phyloP scores from a whole-genome alignment of 2,329 filamentous ascomycete genomes.

The Trichoderma semiorbis region DNA sequence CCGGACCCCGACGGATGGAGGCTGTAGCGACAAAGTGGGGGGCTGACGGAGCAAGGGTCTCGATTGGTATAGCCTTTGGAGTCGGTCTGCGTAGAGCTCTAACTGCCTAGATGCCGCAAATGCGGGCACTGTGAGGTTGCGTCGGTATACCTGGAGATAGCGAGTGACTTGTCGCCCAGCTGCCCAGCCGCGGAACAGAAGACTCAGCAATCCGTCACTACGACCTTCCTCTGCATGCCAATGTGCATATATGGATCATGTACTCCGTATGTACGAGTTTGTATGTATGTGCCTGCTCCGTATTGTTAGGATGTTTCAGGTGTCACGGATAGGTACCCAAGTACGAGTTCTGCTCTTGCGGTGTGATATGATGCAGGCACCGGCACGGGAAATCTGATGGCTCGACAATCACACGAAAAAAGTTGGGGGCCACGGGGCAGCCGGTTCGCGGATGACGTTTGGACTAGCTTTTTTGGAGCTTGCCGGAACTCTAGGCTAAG shows the following conservation, averaged over 20 bases:
- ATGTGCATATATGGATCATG: neutral
- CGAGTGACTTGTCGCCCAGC: neutral
- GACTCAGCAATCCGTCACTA: neutral
- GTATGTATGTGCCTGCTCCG: neutral
- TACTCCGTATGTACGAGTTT: neutral
- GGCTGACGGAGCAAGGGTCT: slow-evolving; percentile 2
- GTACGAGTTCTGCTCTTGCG: neutral
- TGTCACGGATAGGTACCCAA: neutral
- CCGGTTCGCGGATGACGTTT: neutral
- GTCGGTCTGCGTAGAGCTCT: slow-evolving; percentile 5
- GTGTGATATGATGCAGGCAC: neutral
- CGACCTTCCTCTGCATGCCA: slow-evolving; percentile 5
- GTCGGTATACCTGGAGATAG: neutral
- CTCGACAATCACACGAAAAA: neutral
- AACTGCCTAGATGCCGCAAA: neutral
- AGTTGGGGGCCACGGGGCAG: neutral
- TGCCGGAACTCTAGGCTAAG: neutral
- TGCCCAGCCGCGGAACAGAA: neutral
- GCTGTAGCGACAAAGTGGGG: neutral
- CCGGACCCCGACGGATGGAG: neutral
- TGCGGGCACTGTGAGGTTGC: neutral
- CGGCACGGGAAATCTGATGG: neutral
- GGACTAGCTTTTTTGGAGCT: neutral
- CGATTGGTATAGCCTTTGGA: neutral
- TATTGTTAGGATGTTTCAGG: neutral